phyloP scores from a whole-genome alignment of 805 yeast genomes.

The Myxozyma sirexii region DNA sequence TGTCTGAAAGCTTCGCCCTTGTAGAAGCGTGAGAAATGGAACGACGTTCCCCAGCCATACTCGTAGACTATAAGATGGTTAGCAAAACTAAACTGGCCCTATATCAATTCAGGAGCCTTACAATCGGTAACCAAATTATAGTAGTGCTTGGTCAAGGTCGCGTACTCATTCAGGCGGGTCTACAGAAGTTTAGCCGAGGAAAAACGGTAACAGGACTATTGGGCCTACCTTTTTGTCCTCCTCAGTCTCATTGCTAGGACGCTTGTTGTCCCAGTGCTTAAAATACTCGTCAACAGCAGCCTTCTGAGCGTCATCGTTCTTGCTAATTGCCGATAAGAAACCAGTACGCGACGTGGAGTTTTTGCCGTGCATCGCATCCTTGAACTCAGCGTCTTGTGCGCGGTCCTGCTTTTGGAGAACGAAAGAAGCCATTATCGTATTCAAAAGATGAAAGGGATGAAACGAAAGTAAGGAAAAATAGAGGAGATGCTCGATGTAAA shows the following conservation, averaged over 20 bases:
- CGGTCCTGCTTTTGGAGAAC: slow-evolving; percentile 31
- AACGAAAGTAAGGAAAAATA: background rate
- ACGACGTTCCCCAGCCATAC: slow-evolving; percentile 98
- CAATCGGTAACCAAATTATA: slow-evolving; percentile 95
- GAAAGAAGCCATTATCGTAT: slow-evolving; percentile 20
- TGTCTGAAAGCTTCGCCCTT: slow-evolving; percentile 91
- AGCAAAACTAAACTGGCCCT: background rate
- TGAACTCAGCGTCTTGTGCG: slow-evolving; percentile 64
- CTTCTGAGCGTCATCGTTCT: slow-evolving; percentile 75
- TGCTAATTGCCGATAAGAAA: slow-evolving; percentile 71
- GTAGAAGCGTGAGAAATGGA: slow-evolving; percentile 95
- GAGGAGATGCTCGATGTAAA: background rate
- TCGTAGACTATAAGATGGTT: slow-evolving; percentile 60
- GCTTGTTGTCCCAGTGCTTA: slow-evolving; percentile 96
- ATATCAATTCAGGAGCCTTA: slow-evolving; percentile 16
- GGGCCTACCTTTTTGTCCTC: slow-evolving; percentile 44
- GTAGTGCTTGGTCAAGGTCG: slow-evolving; percentile 89
- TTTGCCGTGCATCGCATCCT: slow-evolving; percentile 85
- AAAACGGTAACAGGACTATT: background rate
- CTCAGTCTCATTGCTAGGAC: slow-evolving; percentile 66
- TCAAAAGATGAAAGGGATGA: background rate
- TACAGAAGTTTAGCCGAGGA: slow-evolving; percentile 33
- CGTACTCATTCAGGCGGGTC: slow-evolving; percentile 76
- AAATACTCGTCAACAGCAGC: slow-evolving; percentile 88
- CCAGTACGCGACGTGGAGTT: slow-evolving; percentile 67